Conservation (phyloP, 768 basidiomycete genomes). For the Hygrocybe coccinea region DNA sequence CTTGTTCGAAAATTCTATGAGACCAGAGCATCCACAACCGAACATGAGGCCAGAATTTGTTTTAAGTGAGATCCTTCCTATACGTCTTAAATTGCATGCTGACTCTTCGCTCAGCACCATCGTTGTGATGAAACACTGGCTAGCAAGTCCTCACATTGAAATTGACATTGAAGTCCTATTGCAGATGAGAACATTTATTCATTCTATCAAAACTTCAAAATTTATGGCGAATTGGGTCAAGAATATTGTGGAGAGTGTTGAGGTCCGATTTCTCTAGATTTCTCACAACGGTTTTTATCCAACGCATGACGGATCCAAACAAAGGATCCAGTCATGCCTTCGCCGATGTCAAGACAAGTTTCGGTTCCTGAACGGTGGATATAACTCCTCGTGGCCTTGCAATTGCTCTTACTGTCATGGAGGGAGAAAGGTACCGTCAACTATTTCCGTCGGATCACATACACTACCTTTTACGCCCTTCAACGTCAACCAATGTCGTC, state of each 20-base stretch:
- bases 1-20: slow-evolving; percentile 38
- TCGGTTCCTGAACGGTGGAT: slow-evolving; percentile 29
- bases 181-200: slow-evolving; percentile 35
- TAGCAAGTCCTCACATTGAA: slow-evolving; percentile 27
- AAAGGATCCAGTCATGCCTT: background rate
- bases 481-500: too few species aligned
- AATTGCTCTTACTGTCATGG: slow-evolving; percentile 39
- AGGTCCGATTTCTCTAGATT: slow-evolving; percentile 23
- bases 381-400: slow-evolving; percentile 40
- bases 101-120: slow-evolving; percentile 27
- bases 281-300: background rate
- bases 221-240: slow-evolving; percentile 31
- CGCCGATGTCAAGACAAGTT: slow-evolving; percentile 10
- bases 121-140: slow-evolving; percentile 35
- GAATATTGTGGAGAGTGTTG: slow-evolving; percentile 29
- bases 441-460: slow-evolving; percentile 42
- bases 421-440: slow-evolving; percentile 37
- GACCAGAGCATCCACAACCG: slow-evolving; percentile 22
- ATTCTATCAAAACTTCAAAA: slow-evolving; percentile 25
- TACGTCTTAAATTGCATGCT: background rate
- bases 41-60: slow-evolving; percentile 29
- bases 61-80: slow-evolving; percentile 29
- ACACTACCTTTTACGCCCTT: slow-evolving; percentile 32
- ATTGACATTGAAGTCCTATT: slow-evolving; percentile 29
- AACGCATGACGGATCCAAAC: background rate